Conservation (phyloP, 306 rosid genomes). For the Leucaena leucocephala region DNA sequence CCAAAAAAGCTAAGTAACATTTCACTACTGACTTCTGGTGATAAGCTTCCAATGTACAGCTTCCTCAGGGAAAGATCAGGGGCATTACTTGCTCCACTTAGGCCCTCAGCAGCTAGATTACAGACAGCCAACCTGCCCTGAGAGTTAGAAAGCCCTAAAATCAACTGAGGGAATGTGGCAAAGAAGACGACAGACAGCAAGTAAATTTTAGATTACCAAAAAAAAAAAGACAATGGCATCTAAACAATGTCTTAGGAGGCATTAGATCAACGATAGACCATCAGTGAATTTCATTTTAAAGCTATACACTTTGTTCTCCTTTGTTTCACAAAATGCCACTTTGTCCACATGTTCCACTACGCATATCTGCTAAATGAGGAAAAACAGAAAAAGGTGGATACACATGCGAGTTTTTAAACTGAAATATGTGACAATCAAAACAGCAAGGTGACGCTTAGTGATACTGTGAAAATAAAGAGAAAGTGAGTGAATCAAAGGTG, state of each 20-base stretch:
- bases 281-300: not conserved
- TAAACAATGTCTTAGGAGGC: slow-evolving; percentile 7
- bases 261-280: slow-evolving; percentile 8
- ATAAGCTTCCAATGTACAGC: slow-evolving; percentile 74
- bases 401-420: not conserved
- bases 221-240: not conserved
- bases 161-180: slow-evolving; percentile 7
- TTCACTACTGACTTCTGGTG: slow-evolving; percentile 78
- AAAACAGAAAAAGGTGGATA: slow-evolving; percentile 2
- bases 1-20: slow-evolving; percentile 58
- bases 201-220: not conserved
- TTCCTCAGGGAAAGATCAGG: slow-evolving; percentile 74
- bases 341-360: not conserved
- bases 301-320: slow-evolving; percentile 5
- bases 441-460: not conserved
- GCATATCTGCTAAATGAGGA: not conserved
- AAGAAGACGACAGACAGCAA: slow-evolving; percentile 17
- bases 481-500: slow-evolving; percentile 10
- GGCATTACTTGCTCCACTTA: slow-evolving; percentile 59
- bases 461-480: not conserved
- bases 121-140: slow-evolving; percentile 81
- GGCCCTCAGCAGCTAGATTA: slow-evolving; percentile 72
- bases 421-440: not conserved
- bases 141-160: slow-evolving; percentile 23
- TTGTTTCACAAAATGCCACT: not conserved